Conservation (phyloP, 768 basidiomycete species). For the Suillus alpinus region DNA sequence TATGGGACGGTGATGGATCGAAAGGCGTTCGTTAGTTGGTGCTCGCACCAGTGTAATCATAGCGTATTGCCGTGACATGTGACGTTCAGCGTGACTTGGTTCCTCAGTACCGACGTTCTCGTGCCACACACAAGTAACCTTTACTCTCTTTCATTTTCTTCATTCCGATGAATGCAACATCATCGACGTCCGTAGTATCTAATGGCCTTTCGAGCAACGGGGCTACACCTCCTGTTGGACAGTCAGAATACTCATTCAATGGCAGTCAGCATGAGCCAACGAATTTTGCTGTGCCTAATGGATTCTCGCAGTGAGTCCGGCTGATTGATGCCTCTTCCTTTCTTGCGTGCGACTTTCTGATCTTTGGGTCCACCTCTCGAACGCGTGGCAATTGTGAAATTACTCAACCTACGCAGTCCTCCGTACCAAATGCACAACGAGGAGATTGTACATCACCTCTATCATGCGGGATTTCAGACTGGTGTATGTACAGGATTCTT, state of each 20-base stretch:
- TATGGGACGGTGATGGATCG: constrained; percentile 44
- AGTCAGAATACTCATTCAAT: constrained; percentile 37
- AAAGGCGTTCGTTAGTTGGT: constrained; percentile 20
- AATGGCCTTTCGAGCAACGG: constrained; percentile 48
- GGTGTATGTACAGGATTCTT: constrained; percentile 54
- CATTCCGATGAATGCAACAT: constrained; percentile 20
- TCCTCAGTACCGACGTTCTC: not conserved
- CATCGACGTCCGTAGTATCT: constrained; percentile 34
- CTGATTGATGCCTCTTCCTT: constrained; percentile 1
- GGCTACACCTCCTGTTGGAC: constrained; percentile 35
- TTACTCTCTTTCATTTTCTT: not conserved
- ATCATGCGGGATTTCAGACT: constrained; percentile 76
- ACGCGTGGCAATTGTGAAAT: constrained; percentile 9
- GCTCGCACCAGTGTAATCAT: constrained; percentile 11
- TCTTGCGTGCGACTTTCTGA: constrained; percentile 6
- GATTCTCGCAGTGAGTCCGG: constrained; percentile 57
- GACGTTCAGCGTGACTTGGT: not conserved
- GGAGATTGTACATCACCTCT: constrained; percentile 75
- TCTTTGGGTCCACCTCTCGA: constrained; percentile 2
- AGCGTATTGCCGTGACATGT: constrained; percentile 3
- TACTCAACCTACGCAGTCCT: constrained; percentile 23
- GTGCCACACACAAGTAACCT: not conserved
- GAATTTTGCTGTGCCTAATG: constrained; percentile 49
- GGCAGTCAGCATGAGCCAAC: constrained; percentile 25
- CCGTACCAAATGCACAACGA: constrained; percentile 69